A percentile compares a stretch with the other conserved stretches of the same genome.
These are phyloP conservation scores for Globisporangium nagaii DNA, from an alignment of 352 stramenopile genomes.

Conservation along the genomic window DNA sequence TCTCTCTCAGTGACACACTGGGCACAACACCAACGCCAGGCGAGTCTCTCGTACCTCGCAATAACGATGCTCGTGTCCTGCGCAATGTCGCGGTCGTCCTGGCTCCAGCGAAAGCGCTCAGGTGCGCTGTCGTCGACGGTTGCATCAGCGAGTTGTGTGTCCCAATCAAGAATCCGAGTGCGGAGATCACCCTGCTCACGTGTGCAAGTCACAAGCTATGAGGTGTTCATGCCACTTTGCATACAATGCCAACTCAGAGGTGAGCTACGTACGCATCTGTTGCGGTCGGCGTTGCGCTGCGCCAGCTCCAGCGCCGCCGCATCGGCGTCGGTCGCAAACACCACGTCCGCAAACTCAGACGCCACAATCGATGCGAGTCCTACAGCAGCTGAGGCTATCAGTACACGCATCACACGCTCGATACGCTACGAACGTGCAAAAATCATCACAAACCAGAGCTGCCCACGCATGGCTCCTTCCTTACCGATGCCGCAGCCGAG, in stretches of 20 bases:
- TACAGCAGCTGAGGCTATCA: slow-evolving; percentile 9
- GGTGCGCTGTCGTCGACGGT: neutral
- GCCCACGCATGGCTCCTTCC: no score
- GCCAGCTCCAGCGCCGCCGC: slow-evolving; percentile 26
- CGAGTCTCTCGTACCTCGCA: slow-evolving; percentile 23
- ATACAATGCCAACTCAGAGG: no score
- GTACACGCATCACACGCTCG: no score
- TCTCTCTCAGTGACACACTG: no score
- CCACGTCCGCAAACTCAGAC: slow-evolving; percentile 21
- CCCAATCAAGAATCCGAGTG: slow-evolving; percentile 21
- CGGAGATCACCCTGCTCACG: slow-evolving; percentile 14
- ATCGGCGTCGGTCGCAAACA: slow-evolving; percentile 49
- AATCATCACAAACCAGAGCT: no score
- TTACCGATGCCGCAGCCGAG: slow-evolving; percentile 51
- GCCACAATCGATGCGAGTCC: slow-evolving; percentile 41
- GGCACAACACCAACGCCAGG: neutral
- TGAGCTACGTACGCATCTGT: slow-evolving; percentile 16
- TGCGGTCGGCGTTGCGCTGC: slow-evolving; percentile 27
- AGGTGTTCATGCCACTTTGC: neutral
- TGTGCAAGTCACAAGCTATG: neutral
- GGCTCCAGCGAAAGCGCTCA: slow-evolving; percentile 19
- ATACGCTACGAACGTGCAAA: no score
- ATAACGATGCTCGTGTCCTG: slow-evolving; percentile 19
- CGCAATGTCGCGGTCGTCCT: slow-evolving; percentile 14
- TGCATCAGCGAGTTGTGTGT: slow-evolving; percentile 4